Base-by-base conservation (phyloP, 495 filamentous ascomycete genomes). In the Chaetomium fimeti region DNA sequence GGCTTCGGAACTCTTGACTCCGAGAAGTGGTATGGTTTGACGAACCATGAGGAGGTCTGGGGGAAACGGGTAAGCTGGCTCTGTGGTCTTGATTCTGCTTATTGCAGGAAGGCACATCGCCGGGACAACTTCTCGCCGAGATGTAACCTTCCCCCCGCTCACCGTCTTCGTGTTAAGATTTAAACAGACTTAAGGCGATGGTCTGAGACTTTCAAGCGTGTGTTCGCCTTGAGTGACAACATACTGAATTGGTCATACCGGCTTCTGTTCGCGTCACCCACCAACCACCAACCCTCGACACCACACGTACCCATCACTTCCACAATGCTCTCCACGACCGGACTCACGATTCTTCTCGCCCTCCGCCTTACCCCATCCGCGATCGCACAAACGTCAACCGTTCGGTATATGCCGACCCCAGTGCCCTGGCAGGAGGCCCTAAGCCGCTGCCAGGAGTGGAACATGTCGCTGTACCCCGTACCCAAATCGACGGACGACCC, bases 331-430 rank as follows among this genome's bases (percentile, higher is more conserved):
- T 5, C 8, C 8, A 36, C 32, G 6, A 36, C 8, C 6, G 6
- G 8, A 36, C 32, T 11, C 32, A 47, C n/a, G n/a, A 18, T 18
- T 20, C n/a, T 51, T 29, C 42, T 22, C 25, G 3, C 40, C 29
- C 45, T 51, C 28, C n/a, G 13, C 18, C 58, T 51, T 9, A 5
- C n/a, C 18, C 0, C 57, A 1, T 2, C 18, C 8, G 28, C n/a
- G 5, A 51, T 62, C 38, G 52, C 61, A 16, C 51, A 56, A 47
- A 45, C 61, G 5, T 56, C 51, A 13, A 56, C 52, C 20, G 25
- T 63, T 22, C 20, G 27, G 1, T 49, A 54, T 6, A 40, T 56
- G 2, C 51, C 61, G 3, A 56, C 61, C 51, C 51, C 61, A 0
- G 8, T 56, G 0, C 4, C 25, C 16, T 63, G 61, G 61, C 24